Conservation (phyloP, 495 filamentous ascomycete genomes). For the Chaetomidium leptoderma region DNA sequence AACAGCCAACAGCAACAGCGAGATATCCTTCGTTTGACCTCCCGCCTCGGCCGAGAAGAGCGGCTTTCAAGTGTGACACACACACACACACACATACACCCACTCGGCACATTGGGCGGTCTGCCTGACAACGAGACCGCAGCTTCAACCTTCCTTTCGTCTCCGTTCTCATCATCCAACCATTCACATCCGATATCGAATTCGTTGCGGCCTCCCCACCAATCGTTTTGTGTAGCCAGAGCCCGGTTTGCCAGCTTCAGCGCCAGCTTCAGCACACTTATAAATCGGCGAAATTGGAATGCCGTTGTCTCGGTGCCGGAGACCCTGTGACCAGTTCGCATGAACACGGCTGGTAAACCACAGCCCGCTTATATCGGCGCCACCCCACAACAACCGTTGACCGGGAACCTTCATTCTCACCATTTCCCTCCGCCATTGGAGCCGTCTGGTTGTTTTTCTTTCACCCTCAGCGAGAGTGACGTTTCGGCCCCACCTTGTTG, state of each 20-base stretch:
- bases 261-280: background rate
- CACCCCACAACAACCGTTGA: slow-evolving; percentile 8
- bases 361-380: slow-evolving; percentile 22
- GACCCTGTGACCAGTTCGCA: slow-evolving; percentile 10
- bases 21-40: background rate
- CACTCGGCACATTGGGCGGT: background rate
- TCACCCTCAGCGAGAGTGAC: slow-evolving; percentile 2
- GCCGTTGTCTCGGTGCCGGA: slow-evolving; percentile 13
- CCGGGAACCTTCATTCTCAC: background rate
- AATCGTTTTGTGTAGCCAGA: background rate
- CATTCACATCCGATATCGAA: background rate
- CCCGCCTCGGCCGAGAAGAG: background rate
- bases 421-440: background rate
- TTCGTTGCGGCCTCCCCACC: background rate
- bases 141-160: background rate
- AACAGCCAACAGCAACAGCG: background rate
- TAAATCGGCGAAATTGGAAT: slow-evolving; percentile 15
- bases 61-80: background rate
- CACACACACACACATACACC: background rate
- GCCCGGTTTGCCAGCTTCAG: background rate
- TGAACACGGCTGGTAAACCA: slow-evolving; percentile 29
- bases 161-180: background rate
- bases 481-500: background rate
- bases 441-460: background rate
- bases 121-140: background rate